Evolutionary conservation across 2,329 filamentous ascomycete species (phyloP).

Genomic region (Achaetomium macrosporum): DNA sequence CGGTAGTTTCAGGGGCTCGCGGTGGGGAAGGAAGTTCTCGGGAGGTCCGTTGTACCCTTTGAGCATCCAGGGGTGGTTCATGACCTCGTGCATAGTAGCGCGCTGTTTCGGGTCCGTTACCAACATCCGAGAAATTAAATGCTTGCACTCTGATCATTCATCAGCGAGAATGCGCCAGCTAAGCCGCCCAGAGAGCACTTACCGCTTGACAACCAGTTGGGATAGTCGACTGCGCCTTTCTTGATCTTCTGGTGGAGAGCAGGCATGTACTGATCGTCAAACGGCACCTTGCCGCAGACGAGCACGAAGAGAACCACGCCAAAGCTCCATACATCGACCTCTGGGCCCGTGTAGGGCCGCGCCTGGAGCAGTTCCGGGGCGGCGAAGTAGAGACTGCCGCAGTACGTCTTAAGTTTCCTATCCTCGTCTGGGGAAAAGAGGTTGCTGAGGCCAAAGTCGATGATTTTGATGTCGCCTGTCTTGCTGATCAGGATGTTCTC

Average conservation of each 20-base stretch:
- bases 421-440: conserved; percentile 76
- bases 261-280: conserved; percentile 99
- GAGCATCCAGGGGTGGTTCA: conserved; percentile 92
- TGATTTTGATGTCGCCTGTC: conserved; percentile 98
- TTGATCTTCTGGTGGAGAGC: conserved; percentile 98
- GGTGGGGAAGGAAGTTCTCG: conserved; percentile 78
- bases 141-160: conserved; percentile 69
- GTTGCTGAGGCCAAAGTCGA: conserved; percentile 96
- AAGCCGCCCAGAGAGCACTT: conserved; percentile 33
- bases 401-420: conserved; percentile 85
- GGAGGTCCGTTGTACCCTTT: conserved; percentile 84
- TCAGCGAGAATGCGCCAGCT: conserved; percentile 30
- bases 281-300: conserved; percentile 95
- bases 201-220: conserved; percentile 87
- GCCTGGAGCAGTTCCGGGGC: conserved; percentile 92
- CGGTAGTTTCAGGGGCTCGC: conserved; percentile 80
- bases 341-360: conserved; percentile 87
- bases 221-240: conserved; percentile 92
- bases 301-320: conserved; percentile 96
- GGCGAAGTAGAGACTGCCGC: conserved; percentile 95
- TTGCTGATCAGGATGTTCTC: conserved; percentile 99
- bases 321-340: conserved; percentile 98
- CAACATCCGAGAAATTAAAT: conserved; percentile 89
- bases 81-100: conserved; percentile 82
- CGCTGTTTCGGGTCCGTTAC: conserved; percentile 88